Evolutionary conservation across 1,139 yeast genomes (phyloP).

Genomic region (Meyerozyma guilliermondii): DNA sequence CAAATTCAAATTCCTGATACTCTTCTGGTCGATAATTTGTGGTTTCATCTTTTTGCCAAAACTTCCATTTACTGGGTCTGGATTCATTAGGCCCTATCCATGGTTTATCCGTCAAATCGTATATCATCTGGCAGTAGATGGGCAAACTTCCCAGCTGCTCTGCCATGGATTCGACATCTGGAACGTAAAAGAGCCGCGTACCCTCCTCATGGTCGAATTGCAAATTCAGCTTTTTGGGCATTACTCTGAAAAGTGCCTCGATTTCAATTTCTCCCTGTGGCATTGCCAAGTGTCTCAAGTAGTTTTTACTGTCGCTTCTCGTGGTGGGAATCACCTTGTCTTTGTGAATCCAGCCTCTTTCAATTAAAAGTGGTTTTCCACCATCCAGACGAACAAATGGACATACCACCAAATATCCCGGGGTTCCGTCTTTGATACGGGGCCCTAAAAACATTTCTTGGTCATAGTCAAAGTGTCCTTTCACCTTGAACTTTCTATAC

Average conservation of each 20-base stretch:
- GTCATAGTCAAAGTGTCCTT: slow-evolving; percentile 76
- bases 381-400: slow-evolving; percentile 79
- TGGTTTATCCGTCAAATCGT: slow-evolving; percentile 59
- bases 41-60: slow-evolving; percentile 8
- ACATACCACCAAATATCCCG: slow-evolving; percentile 77
- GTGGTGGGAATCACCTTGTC: slow-evolving; percentile 61
- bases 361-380: slow-evolving; percentile 65
- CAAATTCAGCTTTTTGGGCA: slow-evolving; percentile 64
- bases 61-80: neutral
- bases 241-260: slow-evolving; percentile 66
- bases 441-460: slow-evolving; percentile 95
- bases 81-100: slow-evolving; percentile 25
- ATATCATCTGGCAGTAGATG: slow-evolving; percentile 70
- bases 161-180: slow-evolving; percentile 83
- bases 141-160: slow-evolving; percentile 62
- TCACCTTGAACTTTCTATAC: slow-evolving; percentile 67
- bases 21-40: slow-evolving; percentile 30
- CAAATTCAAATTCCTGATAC: slow-evolving; percentile 46
- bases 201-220: slow-evolving; percentile 73
- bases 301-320: slow-evolving; percentile 36
- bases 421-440: slow-evolving; percentile 64
- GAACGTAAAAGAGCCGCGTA: slow-evolving; percentile 58
- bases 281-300: slow-evolving; percentile 57
- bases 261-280: slow-evolving; percentile 75
- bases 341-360: slow-evolving; percentile 90